Base-by-base conservation (phyloP, 1,284 basidiomycete genomes). In the Ustilago cynodontis region DNA sequence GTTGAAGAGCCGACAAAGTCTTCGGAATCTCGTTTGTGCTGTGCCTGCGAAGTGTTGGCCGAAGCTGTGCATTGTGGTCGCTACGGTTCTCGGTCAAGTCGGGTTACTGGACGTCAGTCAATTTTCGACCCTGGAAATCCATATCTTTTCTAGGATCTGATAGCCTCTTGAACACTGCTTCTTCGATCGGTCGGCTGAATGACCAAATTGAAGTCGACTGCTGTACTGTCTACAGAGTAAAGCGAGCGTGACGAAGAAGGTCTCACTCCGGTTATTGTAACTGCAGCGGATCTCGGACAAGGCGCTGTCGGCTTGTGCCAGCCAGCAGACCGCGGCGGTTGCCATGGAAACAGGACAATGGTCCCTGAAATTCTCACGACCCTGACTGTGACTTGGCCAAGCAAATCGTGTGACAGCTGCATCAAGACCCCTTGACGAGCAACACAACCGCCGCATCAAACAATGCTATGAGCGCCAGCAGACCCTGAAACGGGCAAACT, bases 311-410 rank as follows among this genome's bases (percentile, higher is more conserved):
- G 5, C 20, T 18, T 39, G 7, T 39, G 41, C 7, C 2, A 43
- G 20, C n/a, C 5, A 8, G 41, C 18, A 43, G n/a, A 20, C n/a
- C 51, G 51, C 16, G 10, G 29, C 9, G 35, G 31, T 54, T 54
- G 52, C 33, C 33, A 54, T 35, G 31, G 20, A 35, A 43, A 43
- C 20, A 43, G 41, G 20, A 49, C 47, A 49, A 22, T 33, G 29
- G 20, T 5, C 41, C 28, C 31, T 43, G 37, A 37, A 22, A 47
- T 49, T 58, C 56, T 49, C 56, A 58, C 56, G 56, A 58, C 43
- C 56, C 56, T 58, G 56, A 58, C 56, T 41, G 53, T 37, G 29
- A 31, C 14, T 7, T 4, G 7, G 49, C 16, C 49, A 26, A 50
- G 24, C 24, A 24, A 26, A 50, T 7, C 20, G 49, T 16, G 39